Base-by-base conservation (phyloP, 2,329 filamentous ascomycete species). In the Xylariaceae sp. region DNA sequence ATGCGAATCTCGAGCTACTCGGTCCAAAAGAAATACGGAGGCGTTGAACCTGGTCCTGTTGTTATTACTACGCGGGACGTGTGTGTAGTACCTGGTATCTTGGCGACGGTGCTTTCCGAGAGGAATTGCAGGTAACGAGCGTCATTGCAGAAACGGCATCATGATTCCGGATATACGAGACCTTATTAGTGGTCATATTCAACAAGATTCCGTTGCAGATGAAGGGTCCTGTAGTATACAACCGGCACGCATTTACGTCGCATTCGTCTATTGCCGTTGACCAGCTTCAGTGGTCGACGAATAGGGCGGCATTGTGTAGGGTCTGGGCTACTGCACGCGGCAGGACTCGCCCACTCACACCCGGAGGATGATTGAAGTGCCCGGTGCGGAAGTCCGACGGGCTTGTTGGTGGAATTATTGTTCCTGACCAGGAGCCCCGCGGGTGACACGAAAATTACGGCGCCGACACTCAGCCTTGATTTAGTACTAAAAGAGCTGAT, bases 131-230 rank as follows among this genome's bases (percentile, higher is more conserved):
- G 48, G 52, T 51, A 44, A 53, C 32, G 16, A 49, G 32, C 45
- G 42, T 50, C 41, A 51, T 45, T 57, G 46, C 41, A 56, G 45
- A 54, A 56, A 47, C 46, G 41, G 50, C 23, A 52, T 49, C 4
- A 44, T 3, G 9, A 44, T 50, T 43, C 40, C 19, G 48, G 41
- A 55, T 52, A 62, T 62, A 49, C 50, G 54, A 12, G 44, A 50
- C 56, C 60, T 54, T 60, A 60, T 62, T 58, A 62, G 57, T 56
- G 48, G 57, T 20, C 54, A 48, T 44, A 50, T 48, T 58, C 57
- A 52, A 58, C 58, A 50, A 60, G 57, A 54, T 62, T 56, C 52
- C 60, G 50, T 40, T 62, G 60, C 60, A 62, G 54, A 52, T 52
- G 46, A 43, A 57, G 60, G 60, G 52, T 48, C 52, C 32, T 54